Base-by-base conservation (phyloP, 352 stramenopile genomes). In the Bremia lactucae region DNA sequence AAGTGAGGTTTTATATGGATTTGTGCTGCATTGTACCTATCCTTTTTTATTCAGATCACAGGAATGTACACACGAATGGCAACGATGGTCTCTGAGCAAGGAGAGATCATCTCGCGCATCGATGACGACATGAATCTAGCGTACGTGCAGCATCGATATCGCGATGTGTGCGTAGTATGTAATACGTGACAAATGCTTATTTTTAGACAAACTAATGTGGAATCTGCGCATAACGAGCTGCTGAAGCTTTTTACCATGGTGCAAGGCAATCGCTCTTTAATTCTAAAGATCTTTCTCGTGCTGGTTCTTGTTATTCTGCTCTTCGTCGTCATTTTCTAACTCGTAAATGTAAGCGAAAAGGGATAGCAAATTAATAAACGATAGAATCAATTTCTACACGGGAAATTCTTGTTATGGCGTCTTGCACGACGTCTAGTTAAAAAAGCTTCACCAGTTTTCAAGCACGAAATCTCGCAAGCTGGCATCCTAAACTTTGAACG, bases 41-140 rank as follows among this genome's bases (percentile, higher is more conserved):
- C 6, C 35, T 24, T 11, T 18, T 33, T 42, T 28, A 16, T 36
- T 14, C 42, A 91, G 78, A 91, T 91, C 43, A 83, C 71, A 19
- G 72, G 75, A 15, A 91, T 91, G 79, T 91, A 88, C 60, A 87
- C 72, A 9, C 69, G 75, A 9, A 91, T 91, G 79, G 75, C 79
- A 21, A 83, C 65, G 1, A 83, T 91, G 72, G 71, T 91, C 3
- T 65, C 73, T 4, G 69, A 87, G 36, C 77, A 91, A 54, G 75
- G 76, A 15, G 73, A 91, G 42, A 71, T 88, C 33, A 80, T 91
- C 28, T 68, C 65, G 14, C 75, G 79, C 9, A 91, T 91, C 42
- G 79, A 91, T 42, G 79, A 91, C 49, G 69, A 91, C 56, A 88
- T 91, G 72, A 63, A 85, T 33, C 68, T 87, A n/a, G 79, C 79